Base-by-base conservation (phyloP, 495 filamentous ascomycete genomes). In the Penicillium desertorum region DNA sequence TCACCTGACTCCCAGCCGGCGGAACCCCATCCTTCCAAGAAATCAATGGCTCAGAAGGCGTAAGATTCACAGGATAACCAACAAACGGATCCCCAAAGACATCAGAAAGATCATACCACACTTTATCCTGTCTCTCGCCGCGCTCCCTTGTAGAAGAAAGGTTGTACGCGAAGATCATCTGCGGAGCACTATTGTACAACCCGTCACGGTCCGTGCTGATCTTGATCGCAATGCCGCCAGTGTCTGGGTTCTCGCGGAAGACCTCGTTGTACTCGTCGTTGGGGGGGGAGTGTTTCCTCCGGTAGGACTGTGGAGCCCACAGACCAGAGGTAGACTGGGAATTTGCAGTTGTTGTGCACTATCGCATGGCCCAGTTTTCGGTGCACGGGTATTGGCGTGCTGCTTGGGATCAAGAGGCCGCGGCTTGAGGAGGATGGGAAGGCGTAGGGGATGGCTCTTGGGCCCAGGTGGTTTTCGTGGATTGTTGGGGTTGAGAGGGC, bases 61-160 rank as follows among this genome's bases (percentile, higher is more conserved):
- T 20, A 39, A 82, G 52, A 5, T 54, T 67, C 25, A 85, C 63
- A 39, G 67, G 67, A 3, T 73, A 52, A 3, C 81, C 82, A 41
- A 54, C 57, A 58, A 86, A 85, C 7, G 80, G 75, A 54, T 84
- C 79, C 2, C 83, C 83, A 59, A 81, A 82, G 6, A 85, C 78
- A 66, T 81, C 76, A 19, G 72, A 76, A 39, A 86, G 65, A 63
- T 84, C 81, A 58, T 83, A 85, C 81, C 81, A 86, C 32, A 86
- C 70, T 2, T 67, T 63, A 1, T 41, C 36, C 14, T 41, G 6
- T 2, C 17, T 53, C 37, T 29, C 16, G 1, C 39, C 37, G 0
- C 27, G 34, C 0, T 12, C 34, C n/a, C 7, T 8, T n/a, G 34
- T 58, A 16, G 71, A 67, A 46, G 79, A 74, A 14, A 84, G 63